These are phyloP conservation scores for Aspergillus panamensis DNA, from an alignment of 495 filamentous ascomycete species.

Conservation along the genomic window DNA sequence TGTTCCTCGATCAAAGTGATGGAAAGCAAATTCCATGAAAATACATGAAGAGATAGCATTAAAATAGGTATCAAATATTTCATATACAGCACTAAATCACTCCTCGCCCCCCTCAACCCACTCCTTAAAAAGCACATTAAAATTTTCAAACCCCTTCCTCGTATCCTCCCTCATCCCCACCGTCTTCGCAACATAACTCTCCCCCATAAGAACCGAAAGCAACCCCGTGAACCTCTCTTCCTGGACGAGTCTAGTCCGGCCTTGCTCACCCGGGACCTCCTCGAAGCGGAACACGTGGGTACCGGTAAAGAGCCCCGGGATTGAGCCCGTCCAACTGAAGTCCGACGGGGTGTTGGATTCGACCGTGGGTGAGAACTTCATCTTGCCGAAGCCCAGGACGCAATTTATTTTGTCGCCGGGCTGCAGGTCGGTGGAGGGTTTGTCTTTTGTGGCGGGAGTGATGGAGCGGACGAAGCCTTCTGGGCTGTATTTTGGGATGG, in stretches of 20 bases:
- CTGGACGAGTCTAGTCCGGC: constrained; percentile 3
- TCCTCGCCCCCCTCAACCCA: constrained; percentile 5
- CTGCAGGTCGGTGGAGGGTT: neutral
- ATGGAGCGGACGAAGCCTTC: constrained; percentile 7
- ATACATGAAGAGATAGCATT: no score
- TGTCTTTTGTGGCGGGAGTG: neutral
- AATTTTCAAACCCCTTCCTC: neutral
- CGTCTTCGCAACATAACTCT: neutral
- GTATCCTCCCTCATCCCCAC: neutral
- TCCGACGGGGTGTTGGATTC: neutral
- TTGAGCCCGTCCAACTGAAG: constrained; percentile 2
- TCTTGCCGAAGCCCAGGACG: constrained; percentile 8
- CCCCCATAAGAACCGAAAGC: constrained; percentile 7
- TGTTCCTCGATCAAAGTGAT: no score
- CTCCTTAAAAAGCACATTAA: constrained; percentile 5
- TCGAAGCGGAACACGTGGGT: constrained; percentile 8
- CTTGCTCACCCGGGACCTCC: neutral
- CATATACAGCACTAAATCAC: no score
- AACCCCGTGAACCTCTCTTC: constrained; percentile 10
- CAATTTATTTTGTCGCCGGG: constrained; percentile 9
- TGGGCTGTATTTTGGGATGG: constrained; percentile 8
- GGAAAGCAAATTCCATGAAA: no score
- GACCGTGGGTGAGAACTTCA: neutral
- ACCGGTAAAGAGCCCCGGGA: constrained; percentile 2
- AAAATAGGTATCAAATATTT: no score